phyloP scores from a whole-genome alignment of 805 yeast genomes.

The Ogataea thermomethanolica region DNA sequence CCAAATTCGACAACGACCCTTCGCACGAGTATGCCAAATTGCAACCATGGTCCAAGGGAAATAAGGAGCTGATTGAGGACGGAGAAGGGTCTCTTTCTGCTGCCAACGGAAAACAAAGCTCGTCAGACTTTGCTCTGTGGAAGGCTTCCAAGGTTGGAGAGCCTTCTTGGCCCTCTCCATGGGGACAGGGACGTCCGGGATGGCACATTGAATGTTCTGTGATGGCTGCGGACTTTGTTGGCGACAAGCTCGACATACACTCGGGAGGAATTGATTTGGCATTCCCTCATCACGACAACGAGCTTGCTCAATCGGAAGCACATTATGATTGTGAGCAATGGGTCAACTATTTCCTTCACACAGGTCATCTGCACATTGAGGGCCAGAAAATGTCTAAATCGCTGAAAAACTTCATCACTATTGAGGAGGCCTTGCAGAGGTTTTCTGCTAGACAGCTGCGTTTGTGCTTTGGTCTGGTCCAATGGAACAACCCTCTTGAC shows the following conservation, averaged over 20 bases:
- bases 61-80: conserved; percentile 78
- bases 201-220: conserved; percentile 99
- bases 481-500: conserved; percentile 91
- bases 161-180: conserved; percentile 91
- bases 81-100: conserved; percentile 83
- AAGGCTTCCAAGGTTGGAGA: conserved; percentile 96
- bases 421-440: conserved; percentile 76
- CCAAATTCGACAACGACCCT: conserved; percentile 65
- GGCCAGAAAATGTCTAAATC: conserved; percentile 98
- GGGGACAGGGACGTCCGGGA: conserved; percentile 98
- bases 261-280: conserved; percentile 97
- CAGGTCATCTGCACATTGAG: conserved; percentile 96
- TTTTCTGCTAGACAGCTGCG: conserved; percentile 82
- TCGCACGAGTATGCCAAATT: conserved; percentile 88
- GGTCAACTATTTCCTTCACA: conserved; percentile 95
- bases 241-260: conserved; percentile 85
- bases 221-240: conserved; percentile 90
- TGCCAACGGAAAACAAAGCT: conserved; percentile 59
- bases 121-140: conserved; percentile 95
- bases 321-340: conserved; percentile 85
- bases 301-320: conserved; percentile 95
- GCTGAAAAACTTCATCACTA: conserved; percentile 90
- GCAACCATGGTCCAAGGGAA: conserved; percentile 97
- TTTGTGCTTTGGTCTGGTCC: conserved; percentile 83
- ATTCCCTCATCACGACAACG: conserved; percentile 98